phyloP scores from a whole-genome alignment of 2,329 filamentous ascomycete species.

The Fusarium burgessii region DNA sequence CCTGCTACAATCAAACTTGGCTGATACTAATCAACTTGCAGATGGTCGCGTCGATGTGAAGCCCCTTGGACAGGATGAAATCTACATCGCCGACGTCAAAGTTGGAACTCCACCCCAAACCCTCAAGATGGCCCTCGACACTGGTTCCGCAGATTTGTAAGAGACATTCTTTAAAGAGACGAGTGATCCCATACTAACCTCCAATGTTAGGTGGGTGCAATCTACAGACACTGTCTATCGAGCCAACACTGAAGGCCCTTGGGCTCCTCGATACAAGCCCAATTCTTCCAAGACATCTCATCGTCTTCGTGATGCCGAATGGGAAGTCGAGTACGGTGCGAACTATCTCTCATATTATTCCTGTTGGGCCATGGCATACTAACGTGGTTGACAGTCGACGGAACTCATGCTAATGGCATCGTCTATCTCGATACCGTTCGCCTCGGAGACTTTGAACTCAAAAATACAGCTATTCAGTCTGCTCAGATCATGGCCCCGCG shows the following conservation, averaged over 20 bases:
- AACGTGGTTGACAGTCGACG: conserved; percentile 54
- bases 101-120: conserved; percentile 63
- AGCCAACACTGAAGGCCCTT: conserved; percentile 52
- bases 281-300: conserved; percentile 59
- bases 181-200: conserved; percentile 9
- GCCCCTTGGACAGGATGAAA: conserved; percentile 56
- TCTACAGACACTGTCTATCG: conserved; percentile 59
- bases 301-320: conserved; percentile 58
- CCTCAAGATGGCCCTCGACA: conserved; percentile 64
- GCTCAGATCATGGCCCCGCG: conserved; percentile 58
- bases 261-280: conserved; percentile 57
- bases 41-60: conserved; percentile 52
- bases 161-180: conserved; percentile 50
- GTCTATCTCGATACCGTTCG: conserved; percentile 64
- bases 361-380: neutral
- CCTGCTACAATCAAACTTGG: no score
- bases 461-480: conserved; percentile 62
- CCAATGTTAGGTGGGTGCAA: conserved; percentile 62
- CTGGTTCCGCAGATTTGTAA: conserved; percentile 71
- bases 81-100: conserved; percentile 58
- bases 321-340: conserved; percentile 63
- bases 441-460: conserved; percentile 59
- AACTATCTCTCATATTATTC: conserved; percentile 35
- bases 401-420: conserved; percentile 58
- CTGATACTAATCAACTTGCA: conserved; percentile 37